Base-by-base conservation (phyloP, 1,139 yeast genomes). In the Magnusiomyces fungicola region DNA sequence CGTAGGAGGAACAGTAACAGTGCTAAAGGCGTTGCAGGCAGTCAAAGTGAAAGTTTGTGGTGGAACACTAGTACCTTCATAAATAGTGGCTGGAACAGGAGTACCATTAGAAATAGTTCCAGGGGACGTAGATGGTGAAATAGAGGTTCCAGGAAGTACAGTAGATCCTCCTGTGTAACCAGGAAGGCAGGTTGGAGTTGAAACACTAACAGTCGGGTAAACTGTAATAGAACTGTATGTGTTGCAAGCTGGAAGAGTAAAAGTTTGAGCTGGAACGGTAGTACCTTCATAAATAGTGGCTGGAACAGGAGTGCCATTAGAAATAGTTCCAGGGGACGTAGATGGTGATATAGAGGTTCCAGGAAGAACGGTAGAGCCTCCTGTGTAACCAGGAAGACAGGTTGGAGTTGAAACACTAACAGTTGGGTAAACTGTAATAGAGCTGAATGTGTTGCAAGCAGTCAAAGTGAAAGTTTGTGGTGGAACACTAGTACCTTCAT, bases 141-240 rank as follows among this genome's bases (percentile, higher is more conserved):
- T 42, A 12, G 49, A 37, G 10, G 49, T 36, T 7, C 52, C 52
- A 30, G 49, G 44, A 38, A 49, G 37, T 7, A 36, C 41, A 29
- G 43, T n/a, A 27, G 36, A 32, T 5, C 43, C 29, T 27, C 21
- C 30, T 7, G 38, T 34, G 29, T 37, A 45, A 7, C 48, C 48
- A 27, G 43, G 29, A 18, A 27, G 18, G 32, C 49, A 46, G 18
- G 49, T 43, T 10, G 45, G 45, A 16, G 36, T 25, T 2, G 44
- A 7, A 7, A 12, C 22, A n/a, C 18, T 41, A 29, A 27, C 10
- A 5, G 41, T 10, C 14, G 41, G 27, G 5, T 22, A 23, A 6
- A n/a, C 10, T 12, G 41, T 37, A 18, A 37, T 12, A 22, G 41
- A 21, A 18, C 25, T 22, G 27, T 21, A 37, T 14, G 24, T 37